Conservation (phyloP, 2,329 filamentous ascomycete species). For the Fulvia fulva region DNA sequence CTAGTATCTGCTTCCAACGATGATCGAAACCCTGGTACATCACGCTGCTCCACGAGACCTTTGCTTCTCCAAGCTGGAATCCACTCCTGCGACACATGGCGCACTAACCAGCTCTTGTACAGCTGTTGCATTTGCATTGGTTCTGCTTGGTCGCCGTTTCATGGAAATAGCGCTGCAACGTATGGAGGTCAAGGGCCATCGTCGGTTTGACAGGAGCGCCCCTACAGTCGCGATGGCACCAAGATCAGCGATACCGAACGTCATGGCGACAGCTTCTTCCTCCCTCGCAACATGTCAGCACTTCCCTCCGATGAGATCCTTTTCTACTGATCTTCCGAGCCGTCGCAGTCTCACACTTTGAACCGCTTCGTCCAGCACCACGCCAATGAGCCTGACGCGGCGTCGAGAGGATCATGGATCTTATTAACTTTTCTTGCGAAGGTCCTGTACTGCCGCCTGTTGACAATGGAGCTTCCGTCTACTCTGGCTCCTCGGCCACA, state of each 20-base stretch:
- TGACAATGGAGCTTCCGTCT: slow-evolving; percentile 4
- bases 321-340: neutral
- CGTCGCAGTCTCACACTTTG: neutral
- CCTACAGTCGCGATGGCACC: neutral
- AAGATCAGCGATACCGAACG: neutral
- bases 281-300: neutral
- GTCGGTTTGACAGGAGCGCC: neutral
- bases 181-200: too few relatives aligned
- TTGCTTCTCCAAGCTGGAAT: too few relatives aligned
- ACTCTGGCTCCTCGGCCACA: slow-evolving; percentile 22
- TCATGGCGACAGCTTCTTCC: neutral
- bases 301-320: neutral
- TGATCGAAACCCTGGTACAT: too few relatives aligned
- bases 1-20: too few relatives aligned
- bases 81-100: too few relatives aligned
- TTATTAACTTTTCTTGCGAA: slow-evolving; percentile 9
- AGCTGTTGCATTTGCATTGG: too few relatives aligned
- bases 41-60: too few relatives aligned
- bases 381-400: slow-evolving; percentile 2
- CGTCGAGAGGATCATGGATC: slow-evolving; percentile 12
- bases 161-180: too few relatives aligned
- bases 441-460: slow-evolving; percentile 8
- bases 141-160: too few relatives aligned
- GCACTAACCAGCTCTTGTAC: too few relatives aligned
- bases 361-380: neutral